phyloP scores from a whole-genome alignment of 2,329 filamentous ascomycete species.

The Parafenestella ontariensis region DNA sequence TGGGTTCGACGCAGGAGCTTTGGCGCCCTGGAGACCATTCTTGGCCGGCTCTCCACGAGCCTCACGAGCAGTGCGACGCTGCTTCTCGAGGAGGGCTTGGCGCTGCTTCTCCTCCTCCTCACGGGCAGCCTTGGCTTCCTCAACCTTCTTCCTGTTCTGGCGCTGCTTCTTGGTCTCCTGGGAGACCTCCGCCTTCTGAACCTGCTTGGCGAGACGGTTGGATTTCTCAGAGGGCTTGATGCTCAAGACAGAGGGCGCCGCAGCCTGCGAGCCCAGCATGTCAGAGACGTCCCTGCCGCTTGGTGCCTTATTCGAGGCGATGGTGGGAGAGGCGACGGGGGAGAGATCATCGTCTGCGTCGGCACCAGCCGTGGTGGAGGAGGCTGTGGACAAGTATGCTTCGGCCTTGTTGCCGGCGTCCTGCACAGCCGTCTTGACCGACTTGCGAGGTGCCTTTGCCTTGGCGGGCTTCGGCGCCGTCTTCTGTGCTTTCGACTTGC shows the following conservation, averaged over 20 bases:
- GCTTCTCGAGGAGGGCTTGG: slow-evolving; percentile 78
- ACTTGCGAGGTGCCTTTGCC: slow-evolving; percentile 44
- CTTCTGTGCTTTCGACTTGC: slow-evolving; percentile 28
- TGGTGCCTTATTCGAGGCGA: slow-evolving; percentile 52
- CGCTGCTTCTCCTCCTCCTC: slow-evolving; percentile 82
- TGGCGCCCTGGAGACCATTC: slow-evolving; percentile 68
- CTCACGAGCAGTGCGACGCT: slow-evolving; percentile 80
- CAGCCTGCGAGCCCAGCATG: slow-evolving; percentile 80
- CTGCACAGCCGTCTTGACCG: slow-evolving; percentile 44
- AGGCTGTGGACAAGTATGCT: slow-evolving; percentile 48
- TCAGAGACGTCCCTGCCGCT: slow-evolving; percentile 78
- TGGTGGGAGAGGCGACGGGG: slow-evolving; percentile 69
- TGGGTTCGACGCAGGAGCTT: slow-evolving; percentile 58
- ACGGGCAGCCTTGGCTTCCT: slow-evolving; percentile 75
- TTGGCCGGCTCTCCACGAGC: slow-evolving; percentile 83
- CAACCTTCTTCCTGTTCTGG: slow-evolving; percentile 88
- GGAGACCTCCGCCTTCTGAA: slow-evolving; percentile 59
- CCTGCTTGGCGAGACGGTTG: slow-evolving; percentile 66
- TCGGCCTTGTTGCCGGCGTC: slow-evolving; percentile 43
- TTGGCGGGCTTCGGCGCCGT: slow-evolving; percentile 33
- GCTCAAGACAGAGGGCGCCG: slow-evolving; percentile 77
- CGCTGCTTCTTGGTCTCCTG: slow-evolving; percentile 93
- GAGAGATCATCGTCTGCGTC: slow-evolving; percentile 86
- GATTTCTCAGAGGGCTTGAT: slow-evolving; percentile 72
- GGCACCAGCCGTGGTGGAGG: slow-evolving; percentile 73